phyloP scores from a whole-genome alignment of 208 protist genomes.

The Naegleria gruberi region DNA sequence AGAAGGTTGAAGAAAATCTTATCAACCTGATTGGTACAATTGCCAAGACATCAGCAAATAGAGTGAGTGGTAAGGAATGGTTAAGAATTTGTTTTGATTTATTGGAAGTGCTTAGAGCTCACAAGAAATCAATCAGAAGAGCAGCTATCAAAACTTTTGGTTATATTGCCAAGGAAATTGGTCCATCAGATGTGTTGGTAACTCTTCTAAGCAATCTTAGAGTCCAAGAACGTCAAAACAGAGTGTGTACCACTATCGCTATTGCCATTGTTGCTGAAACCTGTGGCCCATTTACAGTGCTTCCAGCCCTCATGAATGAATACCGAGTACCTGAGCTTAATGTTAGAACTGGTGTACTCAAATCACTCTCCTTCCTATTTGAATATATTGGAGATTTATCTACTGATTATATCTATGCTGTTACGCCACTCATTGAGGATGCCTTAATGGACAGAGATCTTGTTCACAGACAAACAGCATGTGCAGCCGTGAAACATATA shows the following conservation, averaged over 20 bases:
- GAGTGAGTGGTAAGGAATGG: conserved; percentile 76
- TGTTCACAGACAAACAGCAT: conserved; percentile 96
- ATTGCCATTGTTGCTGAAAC: conserved; percentile 98
- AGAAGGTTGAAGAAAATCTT: conserved; percentile 93
- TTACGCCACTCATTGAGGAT: conserved; percentile 93
- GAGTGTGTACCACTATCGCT: conserved; percentile 98
- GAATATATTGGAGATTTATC: conserved; percentile 96
- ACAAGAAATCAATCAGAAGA: conserved; percentile 89
- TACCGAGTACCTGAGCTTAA: conserved; percentile 96
- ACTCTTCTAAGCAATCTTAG: conserved; percentile 98
- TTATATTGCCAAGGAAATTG: conserved; percentile 96
- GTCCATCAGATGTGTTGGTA: conserved; percentile 95
- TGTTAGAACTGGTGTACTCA: conserved; percentile 93
- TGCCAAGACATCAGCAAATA: conserved; percentile 65
- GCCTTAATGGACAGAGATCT: conserved; percentile 96
- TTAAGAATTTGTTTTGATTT: conserved; percentile 95
- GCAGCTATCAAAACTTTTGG: conserved; percentile 96
- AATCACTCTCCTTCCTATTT: conserved; percentile 98
- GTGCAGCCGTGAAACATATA: conserved; percentile 90
- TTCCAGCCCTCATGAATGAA: conserved; percentile 98
- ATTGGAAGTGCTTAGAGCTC: conserved; percentile 96
- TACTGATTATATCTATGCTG: conserved; percentile 96
- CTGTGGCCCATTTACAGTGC: conserved; percentile 95
- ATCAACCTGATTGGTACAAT: conserved; percentile 96
- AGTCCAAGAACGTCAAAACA: conserved; percentile 96